These are phyloP conservation scores for Piloderma croceum DNA, from an alignment of 768 basidiomycete species.

Conservation along the genomic window DNA sequence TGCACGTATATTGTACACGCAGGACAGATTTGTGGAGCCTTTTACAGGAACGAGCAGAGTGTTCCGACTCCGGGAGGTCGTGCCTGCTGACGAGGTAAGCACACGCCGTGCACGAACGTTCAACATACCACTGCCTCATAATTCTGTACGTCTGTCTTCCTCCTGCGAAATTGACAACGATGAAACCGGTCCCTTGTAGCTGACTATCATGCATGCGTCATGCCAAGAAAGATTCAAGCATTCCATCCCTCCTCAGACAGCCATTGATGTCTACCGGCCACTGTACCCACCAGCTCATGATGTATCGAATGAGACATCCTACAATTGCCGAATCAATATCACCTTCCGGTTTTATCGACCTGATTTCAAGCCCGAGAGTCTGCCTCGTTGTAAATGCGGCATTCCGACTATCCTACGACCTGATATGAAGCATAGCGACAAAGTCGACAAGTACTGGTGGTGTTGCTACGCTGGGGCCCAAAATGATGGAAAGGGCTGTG, in stretches of 20 bases:
- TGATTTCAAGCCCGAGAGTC: slow-evolving; percentile 62
- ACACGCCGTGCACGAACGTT: slow-evolving; percentile 63
- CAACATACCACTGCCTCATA: slow-evolving; percentile 72
- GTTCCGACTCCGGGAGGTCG: slow-evolving; percentile 74
- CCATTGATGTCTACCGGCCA: slow-evolving; percentile 70
- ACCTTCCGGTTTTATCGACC: slow-evolving; percentile 86
- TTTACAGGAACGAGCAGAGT: slow-evolving; percentile 55
- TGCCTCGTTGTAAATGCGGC: slow-evolving; percentile 68
- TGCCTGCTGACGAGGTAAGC: slow-evolving; percentile 55
- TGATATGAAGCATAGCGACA: slow-evolving; percentile 68
- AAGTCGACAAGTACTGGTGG: slow-evolving; percentile 65
- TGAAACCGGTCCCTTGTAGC: slow-evolving; percentile 34
- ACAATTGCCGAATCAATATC: slow-evolving; percentile 74
- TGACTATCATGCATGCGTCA: slow-evolving; percentile 83
- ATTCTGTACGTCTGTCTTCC: slow-evolving; percentile 49
- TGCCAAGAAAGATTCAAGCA: slow-evolving; percentile 84
- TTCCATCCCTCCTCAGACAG: slow-evolving; percentile 63
- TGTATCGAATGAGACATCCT: slow-evolving; percentile 16
- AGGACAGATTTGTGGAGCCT: not conserved
- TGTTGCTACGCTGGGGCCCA: slow-evolving; percentile 75
- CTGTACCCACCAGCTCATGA: slow-evolving; percentile 31
- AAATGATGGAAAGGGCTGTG: slow-evolving; percentile 79
- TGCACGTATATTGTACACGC: not conserved
- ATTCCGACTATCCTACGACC: slow-evolving; percentile 65
- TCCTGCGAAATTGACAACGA: slow-evolving; percentile 1